A percentile compares a stretch with the other conserved stretches of the same genome.
These are phyloP conservation scores for Orobanche coerulescens DNA, from an alignment of 257 asterid species.

Conservation along the genomic window DNA sequence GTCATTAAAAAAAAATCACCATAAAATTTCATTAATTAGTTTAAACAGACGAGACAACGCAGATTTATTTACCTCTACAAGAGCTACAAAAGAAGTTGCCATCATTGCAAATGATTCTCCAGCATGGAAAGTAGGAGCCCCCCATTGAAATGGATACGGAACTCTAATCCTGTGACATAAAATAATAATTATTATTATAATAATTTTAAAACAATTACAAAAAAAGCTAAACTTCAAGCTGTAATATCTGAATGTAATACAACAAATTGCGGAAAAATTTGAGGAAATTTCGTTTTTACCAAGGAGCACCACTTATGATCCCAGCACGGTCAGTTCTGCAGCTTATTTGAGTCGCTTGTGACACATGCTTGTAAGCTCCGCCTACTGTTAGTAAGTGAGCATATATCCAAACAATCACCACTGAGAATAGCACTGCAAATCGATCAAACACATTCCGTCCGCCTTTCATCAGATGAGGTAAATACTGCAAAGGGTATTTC, in stretches of 20 bases:
- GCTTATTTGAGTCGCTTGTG: slow-evolving; percentile 50
- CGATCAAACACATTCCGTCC: slow-evolving; percentile 57
- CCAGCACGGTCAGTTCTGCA: slow-evolving; percentile 97
- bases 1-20: not conserved
- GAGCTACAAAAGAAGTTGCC: slow-evolving; percentile 83
- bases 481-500: slow-evolving; percentile 42
- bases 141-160: slow-evolving; percentile 97
- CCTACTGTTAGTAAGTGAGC: slow-evolving; percentile 79
- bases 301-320: slow-evolving; percentile 70
- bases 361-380: slow-evolving; percentile 63
- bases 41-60: not conserved
- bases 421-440: slow-evolving; percentile 68
- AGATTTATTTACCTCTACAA: slow-evolving; percentile 61
- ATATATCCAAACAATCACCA: slow-evolving; percentile 75
- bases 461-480: slow-evolving; percentile 63
- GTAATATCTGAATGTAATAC: not conserved
- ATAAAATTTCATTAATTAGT: not conserved
- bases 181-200: too few species aligned
- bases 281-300: slow-evolving; percentile 34
- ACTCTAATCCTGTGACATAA: slow-evolving; percentile 65
- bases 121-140: slow-evolving; percentile 82
- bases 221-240: too few species aligned
- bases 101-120: slow-evolving; percentile 98
- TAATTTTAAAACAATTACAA: too few species aligned
- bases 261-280: not conserved